phyloP scores from a whole-genome alignment of 176 grass and related monocot genomes.

The Lolium multiflorum region DNA sequence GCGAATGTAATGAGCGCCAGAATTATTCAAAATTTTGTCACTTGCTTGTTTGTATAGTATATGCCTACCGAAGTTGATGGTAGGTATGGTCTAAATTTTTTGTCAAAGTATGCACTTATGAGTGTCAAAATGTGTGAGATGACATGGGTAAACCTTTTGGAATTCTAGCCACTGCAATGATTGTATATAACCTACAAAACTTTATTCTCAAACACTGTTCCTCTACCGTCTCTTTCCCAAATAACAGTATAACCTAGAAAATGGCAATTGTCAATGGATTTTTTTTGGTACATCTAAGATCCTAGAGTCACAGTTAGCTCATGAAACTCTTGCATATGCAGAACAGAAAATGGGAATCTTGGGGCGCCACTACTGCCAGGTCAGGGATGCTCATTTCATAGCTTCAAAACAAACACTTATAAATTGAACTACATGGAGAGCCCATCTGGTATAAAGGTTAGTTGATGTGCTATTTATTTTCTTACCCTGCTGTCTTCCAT shows the following conservation, averaged over 20 bases:
- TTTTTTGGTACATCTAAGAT: background rate
- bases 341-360: constrained; percentile 78
- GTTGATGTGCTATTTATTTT: constrained; percentile 29
- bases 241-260: background rate
- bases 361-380: constrained; percentile 85
- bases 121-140: background rate
- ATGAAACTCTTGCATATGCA: constrained; percentile 36
- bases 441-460: constrained; percentile 92
- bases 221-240: background rate
- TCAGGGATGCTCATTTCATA: constrained; percentile 86
- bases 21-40: background rate
- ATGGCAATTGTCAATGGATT: background rate
- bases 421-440: constrained; percentile 93
- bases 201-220: background rate
- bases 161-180: background rate
- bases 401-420: constrained; percentile 90
- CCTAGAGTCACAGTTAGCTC: constrained; percentile 7
- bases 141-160: background rate
- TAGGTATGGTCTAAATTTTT: background rate
- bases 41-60: background rate
- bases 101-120: background rate
- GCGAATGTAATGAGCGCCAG: background rate
- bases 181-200: background rate
- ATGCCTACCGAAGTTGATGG: background rate
- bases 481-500: background rate